Evolutionary conservation across 371 early-diverging fungal genomes (phyloP).

Genomic region (Circinella minor): DNA sequence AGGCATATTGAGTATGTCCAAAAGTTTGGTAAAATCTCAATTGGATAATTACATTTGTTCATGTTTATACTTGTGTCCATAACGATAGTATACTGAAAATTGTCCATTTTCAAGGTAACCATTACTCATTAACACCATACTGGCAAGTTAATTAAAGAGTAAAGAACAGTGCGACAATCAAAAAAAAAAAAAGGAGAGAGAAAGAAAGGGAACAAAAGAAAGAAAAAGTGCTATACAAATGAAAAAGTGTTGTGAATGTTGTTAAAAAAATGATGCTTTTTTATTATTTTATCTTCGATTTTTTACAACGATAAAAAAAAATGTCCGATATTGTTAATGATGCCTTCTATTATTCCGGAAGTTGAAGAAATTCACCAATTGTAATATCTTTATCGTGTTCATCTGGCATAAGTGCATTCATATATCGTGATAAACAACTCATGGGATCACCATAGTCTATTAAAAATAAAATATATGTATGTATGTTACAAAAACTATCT

Average conservation of each 20-base stretch:
- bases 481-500: too few relatives aligned
- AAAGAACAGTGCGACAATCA: too few relatives aligned
- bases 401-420: conserved; percentile 28
- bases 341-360: too few relatives aligned
- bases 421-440: conserved; percentile 43
- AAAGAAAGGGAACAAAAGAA: too few relatives aligned
- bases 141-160: too few relatives aligned
- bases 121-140: not conserved
- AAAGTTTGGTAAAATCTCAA: not conserved
- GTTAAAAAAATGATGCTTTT: too few relatives aligned
- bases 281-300: not conserved
- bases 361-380: conserved; percentile 29
- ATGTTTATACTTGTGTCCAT: not conserved
- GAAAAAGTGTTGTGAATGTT: too few relatives aligned
- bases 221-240: too few relatives aligned
- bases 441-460: conserved; percentile 40
- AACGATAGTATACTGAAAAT: not conserved
- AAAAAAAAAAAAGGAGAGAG: too few relatives aligned
- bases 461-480: not conserved
- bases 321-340: too few relatives aligned
- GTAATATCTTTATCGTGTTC: conserved; percentile 23
- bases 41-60: not conserved
- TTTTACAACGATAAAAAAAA: too few relatives aligned
- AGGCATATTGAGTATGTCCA: too few relatives aligned
- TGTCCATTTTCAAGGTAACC: not conserved